A percentile compares a stretch with the other conserved stretches of the same genome.
phyloP scores from a whole-genome alignment of 441 rosid species.

The Pelargonium fulgidum region DNA sequence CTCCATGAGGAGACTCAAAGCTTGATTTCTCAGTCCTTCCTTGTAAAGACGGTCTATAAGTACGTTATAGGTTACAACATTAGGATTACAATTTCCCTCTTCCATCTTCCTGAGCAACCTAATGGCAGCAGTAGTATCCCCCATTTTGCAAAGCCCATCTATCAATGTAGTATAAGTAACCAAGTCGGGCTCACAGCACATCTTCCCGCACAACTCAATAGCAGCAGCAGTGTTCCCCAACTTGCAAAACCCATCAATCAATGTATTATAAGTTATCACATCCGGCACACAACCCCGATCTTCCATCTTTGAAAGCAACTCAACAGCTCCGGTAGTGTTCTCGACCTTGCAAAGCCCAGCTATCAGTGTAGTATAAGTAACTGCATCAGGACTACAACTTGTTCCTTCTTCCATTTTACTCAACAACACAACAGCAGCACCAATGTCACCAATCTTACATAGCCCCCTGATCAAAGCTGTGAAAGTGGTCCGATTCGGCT shows the following conservation, averaged over 20 bases:
- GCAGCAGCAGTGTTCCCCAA: not conserved
- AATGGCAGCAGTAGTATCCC: not conserved
- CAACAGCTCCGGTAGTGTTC: not conserved
- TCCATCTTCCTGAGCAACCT: not conserved
- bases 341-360: not conserved
- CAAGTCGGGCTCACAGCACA: not conserved
- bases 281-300: not conserved
- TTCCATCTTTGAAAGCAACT: not conserved
- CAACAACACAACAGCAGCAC: not conserved
- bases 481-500: not conserved
- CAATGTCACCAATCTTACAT: not conserved
- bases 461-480: not conserved
- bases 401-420: not conserved
- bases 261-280: not conserved
- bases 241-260: slow-evolving; percentile 3
- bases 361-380: not conserved
- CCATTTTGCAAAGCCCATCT: not conserved
- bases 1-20: not conserved
- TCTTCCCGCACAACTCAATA: not conserved
- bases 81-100: not conserved
- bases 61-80: not conserved
- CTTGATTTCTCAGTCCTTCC: not conserved
- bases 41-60: not conserved
- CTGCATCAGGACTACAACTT: too few species aligned
- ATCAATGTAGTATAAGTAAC: not conserved